Percentiles rank a stretch among this genome's conserved stretches.
Evolutionary conservation across 73 alveolate species (phyloP).

Genomic region (Paramecium tetraurelia): DNA sequence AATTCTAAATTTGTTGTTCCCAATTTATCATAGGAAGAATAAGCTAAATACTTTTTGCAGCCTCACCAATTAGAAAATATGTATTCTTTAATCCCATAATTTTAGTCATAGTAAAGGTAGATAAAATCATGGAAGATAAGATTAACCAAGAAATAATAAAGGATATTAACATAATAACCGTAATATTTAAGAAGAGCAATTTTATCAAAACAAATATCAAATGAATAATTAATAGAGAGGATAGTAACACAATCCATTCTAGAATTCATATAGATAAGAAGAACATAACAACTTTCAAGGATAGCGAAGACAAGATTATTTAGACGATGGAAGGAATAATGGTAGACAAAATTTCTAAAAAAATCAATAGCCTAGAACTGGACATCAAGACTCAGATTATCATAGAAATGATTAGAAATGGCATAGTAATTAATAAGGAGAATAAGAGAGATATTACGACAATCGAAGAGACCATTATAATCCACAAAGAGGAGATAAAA

Average conservation of each 20-base stretch:
- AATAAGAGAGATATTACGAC: not conserved
- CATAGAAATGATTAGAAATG: not conserved
- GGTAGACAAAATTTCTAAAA: not conserved
- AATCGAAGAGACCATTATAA: not conserved
- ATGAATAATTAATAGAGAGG: not conserved
- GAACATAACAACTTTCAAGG: not conserved
- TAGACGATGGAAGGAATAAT: not conserved
- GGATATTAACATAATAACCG: not conserved
- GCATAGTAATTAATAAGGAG: not conserved
- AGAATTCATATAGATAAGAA: not conserved
- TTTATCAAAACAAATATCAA: not conserved
- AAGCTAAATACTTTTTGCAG: not conserved
- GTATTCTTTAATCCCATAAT: not conserved
- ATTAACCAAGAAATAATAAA: not conserved
- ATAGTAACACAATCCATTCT: not conserved
- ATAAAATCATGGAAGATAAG: not conserved
- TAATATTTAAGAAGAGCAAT: not conserved
- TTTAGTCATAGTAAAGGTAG: not conserved
- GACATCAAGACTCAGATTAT: not conserved
- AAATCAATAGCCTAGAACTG: not conserved
- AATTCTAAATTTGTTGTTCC: not conserved
- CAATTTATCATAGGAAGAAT: not conserved
- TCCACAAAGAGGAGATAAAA: not conserved
- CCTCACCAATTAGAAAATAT: not conserved
- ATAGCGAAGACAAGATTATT: not conserved